Conservation (phyloP, 441 rosid genomes). For the Populus tomentosa region DNA sequence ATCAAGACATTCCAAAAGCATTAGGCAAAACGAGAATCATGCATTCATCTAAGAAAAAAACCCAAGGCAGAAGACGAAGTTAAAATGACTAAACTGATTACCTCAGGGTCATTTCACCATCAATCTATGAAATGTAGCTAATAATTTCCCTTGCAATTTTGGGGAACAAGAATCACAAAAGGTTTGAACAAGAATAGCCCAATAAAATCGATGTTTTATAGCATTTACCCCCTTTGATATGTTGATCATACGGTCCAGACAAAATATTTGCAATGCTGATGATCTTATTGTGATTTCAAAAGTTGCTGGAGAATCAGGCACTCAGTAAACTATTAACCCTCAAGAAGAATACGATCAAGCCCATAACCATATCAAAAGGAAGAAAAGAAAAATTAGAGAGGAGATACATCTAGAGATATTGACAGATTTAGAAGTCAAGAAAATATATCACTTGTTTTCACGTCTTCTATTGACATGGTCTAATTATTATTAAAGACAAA, state of each 20-base stretch:
- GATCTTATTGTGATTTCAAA: conserved; percentile 9
- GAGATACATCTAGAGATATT: no score
- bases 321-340: background rate
- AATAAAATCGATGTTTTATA: background rate
- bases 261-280: background rate
- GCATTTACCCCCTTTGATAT: conserved; percentile 27
- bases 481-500: no score
- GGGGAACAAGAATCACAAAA: conserved; percentile 29
- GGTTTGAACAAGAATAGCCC: background rate
- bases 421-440: no score
- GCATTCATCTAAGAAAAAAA: background rate
- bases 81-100: conserved; percentile 3
- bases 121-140: conserved; percentile 65
- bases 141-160: conserved; percentile 89
- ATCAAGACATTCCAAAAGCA: no score
- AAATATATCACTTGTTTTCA: no score
- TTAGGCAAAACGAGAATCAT: background rate
- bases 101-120: conserved; percentile 96
- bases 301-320: conserved; percentile 17
- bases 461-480: no score
- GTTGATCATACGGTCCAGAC: conserved; percentile 34
- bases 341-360: background rate
- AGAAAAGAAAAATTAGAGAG: no score
- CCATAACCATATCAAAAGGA: background rate
- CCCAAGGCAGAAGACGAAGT: background rate